These are phyloP conservation scores for Rhododendron ovatum DNA, from an alignment of 148 eudicot species.

Conservation along the genomic window DNA sequence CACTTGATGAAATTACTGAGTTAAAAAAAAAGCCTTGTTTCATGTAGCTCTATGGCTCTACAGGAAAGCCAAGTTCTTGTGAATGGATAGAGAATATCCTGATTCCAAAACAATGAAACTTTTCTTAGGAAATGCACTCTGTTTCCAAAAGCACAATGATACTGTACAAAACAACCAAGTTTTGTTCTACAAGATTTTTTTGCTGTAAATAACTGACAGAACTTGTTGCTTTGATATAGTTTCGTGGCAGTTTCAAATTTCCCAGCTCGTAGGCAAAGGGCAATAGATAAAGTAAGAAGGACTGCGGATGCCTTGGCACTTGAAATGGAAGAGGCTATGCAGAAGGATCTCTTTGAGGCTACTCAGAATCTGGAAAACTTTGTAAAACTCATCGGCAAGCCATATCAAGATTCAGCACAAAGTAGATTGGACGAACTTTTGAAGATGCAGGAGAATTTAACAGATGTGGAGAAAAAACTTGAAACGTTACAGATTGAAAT, in stretches of 20 bases:
- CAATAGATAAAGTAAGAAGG: conserved; percentile 62
- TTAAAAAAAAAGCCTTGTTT: background rate
- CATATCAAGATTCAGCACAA: conserved; percentile 67
- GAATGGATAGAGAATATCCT: background rate
- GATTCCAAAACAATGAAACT: background rate
- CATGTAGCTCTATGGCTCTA: background rate
- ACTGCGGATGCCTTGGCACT: conserved; percentile 51
- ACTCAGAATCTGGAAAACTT: conserved; percentile 41
- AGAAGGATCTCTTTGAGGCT: conserved; percentile 56
- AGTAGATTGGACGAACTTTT: conserved; percentile 49
- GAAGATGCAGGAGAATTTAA: conserved; percentile 48
- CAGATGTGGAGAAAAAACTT: conserved; percentile 50
- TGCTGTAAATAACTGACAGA: conserved; percentile 2
- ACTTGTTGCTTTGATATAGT: conserved; percentile 27
- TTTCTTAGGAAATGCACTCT: background rate
- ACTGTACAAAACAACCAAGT: background rate
- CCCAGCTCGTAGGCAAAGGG: conserved; percentile 63
- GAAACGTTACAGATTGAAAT: conserved; percentile 62
- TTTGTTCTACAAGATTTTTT: background rate
- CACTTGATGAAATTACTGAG: background rate
- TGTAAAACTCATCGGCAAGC: conserved; percentile 56
- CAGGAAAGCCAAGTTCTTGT: background rate
- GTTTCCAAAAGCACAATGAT: background rate
- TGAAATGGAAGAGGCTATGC: conserved; percentile 83
- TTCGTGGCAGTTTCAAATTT: conserved; percentile 77